Conservation (phyloP, 2,329 filamentous ascomycete genomes). For the Colletotrichum abscissum region DNA sequence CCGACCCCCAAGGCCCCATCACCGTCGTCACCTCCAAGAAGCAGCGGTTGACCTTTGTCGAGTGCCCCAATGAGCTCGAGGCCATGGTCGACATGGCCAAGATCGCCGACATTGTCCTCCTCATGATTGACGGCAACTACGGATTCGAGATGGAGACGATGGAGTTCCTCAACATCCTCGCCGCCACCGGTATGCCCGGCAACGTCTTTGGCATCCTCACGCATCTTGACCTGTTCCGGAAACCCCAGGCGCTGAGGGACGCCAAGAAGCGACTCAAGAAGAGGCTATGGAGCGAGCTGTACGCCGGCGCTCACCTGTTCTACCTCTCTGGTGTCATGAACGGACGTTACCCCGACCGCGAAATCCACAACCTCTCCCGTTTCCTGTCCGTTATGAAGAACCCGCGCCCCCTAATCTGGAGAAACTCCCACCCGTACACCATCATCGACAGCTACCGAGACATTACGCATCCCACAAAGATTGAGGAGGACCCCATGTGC, state of each 20-base stretch:
- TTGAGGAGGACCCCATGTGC: conserved; percentile 89
- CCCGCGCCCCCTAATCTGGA: conserved; percentile 93
- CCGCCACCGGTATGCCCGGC: conserved; percentile 96
- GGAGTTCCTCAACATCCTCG: conserved; percentile 96
- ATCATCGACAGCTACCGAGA: conserved; percentile 95
- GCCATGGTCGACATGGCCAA: conserved; percentile 98
- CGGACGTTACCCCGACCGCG: conserved; percentile 94
- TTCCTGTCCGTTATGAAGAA: conserved; percentile 99
- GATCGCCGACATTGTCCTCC: conserved; percentile 93
- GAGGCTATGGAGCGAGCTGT: conserved; percentile 95
- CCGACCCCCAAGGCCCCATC: conserved; percentile 89
- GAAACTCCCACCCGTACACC: conserved; percentile 95
- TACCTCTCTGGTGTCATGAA: conserved; percentile 97
- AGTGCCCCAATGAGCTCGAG: conserved; percentile 96
- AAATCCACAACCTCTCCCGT: conserved; percentile 93
- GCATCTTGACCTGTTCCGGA: conserved; percentile 94
- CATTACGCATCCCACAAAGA: conserved; percentile 90
- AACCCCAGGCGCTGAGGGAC: conserved; percentile 89
- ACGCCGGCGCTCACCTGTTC: conserved; percentile 96
- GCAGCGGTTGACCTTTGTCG: conserved; percentile 92
- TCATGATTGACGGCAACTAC: conserved; percentile 99
- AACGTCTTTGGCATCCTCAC: conserved; percentile 98
- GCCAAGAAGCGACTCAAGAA: conserved; percentile 98
- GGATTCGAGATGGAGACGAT: conserved; percentile 99
- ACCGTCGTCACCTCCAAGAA: conserved; percentile 98